These are phyloP conservation scores for Paramecium pentaurelia DNA, from an alignment of 73 alveolate genomes.

Conservation along the genomic window DNA sequence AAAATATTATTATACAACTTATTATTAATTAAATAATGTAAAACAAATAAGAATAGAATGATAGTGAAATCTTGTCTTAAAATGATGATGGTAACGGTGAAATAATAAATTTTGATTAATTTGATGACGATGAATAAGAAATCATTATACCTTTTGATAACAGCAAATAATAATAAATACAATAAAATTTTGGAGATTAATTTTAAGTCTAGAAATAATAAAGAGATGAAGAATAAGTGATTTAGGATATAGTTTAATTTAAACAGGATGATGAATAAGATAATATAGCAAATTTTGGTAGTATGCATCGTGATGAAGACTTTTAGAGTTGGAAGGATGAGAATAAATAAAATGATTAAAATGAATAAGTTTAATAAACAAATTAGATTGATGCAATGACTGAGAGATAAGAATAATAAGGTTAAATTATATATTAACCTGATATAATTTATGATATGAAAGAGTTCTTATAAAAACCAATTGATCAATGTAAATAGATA, in stretches of 20 bases:
- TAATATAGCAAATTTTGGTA: not conserved
- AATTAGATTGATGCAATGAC: not conserved
- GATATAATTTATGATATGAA: not conserved
- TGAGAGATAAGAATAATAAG: not conserved
- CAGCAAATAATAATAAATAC: not conserved
- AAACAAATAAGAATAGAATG: not conserved
- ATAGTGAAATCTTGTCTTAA: not conserved
- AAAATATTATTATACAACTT: not conserved
- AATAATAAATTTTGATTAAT: not conserved
- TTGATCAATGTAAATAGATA: not conserved
- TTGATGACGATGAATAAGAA: not conserved
- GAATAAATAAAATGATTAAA: not conserved
- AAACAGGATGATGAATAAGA: not conserved
- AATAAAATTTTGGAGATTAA: not conserved
- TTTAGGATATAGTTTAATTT: not conserved
- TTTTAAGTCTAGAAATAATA: not conserved
- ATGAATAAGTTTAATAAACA: not conserved
- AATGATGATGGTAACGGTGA: not conserved
- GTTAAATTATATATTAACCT: not conserved
- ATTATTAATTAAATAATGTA: not conserved
- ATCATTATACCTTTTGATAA: not conserved
- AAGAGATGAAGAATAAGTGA: not conserved
- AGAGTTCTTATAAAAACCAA: not conserved
- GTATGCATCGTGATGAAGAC: not conserved
- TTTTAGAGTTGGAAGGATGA: not conserved